Evolutionary conservation across 116 monocot genomes (phyloP), one percentile per base, ranked within the genome.

Genomic region (Cymodocea nodosa): DNA sequence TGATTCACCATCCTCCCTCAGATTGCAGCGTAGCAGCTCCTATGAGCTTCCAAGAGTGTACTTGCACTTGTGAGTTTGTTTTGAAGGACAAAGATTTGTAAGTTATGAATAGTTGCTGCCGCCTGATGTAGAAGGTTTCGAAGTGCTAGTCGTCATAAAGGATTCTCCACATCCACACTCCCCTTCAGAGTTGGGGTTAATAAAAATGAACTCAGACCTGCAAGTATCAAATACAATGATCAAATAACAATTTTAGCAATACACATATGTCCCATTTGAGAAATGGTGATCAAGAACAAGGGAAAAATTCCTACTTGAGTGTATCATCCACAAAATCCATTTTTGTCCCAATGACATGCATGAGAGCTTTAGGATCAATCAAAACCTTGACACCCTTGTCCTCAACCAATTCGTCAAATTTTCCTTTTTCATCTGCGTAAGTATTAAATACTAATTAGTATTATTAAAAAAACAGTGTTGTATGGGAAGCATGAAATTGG

Each of bases 281-380:
- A 44, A 44, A 44, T 30, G 3, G 30, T 30, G 30, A 30, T 30
- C 30, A 30, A 30, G 30, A 30, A 30, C 1, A 30, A 30, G 30
- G 30, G 3, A 30, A 58, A 58, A n/a, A 62, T 22, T 36, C 62
- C 39, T 78, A 95, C 95, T 73, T 95, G 15, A 95, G 71, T 59
- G 79, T 68, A 74, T 90, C 95, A 68, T 95, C 95, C 24, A 87
- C 79, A 79, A 85, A 95, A 73, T 95, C 95, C 95, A 95, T 95
- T 79, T 90, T 82, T 35, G 94, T 94, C 50, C 94, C 94, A n/a
- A 90, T 78, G 3, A 95, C 95, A 68, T 95, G 90, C 90, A 90
- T 90, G 19, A 95, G 81, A 54, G 95, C 90, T 67, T 90, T 95
- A 6, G 95, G 95, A 60, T 95, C 90, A 48, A 95, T 83, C 67